Base-by-base conservation (phyloP, 768 basidiomycete species). In the Rhodotorula taiwanensis region DNA sequence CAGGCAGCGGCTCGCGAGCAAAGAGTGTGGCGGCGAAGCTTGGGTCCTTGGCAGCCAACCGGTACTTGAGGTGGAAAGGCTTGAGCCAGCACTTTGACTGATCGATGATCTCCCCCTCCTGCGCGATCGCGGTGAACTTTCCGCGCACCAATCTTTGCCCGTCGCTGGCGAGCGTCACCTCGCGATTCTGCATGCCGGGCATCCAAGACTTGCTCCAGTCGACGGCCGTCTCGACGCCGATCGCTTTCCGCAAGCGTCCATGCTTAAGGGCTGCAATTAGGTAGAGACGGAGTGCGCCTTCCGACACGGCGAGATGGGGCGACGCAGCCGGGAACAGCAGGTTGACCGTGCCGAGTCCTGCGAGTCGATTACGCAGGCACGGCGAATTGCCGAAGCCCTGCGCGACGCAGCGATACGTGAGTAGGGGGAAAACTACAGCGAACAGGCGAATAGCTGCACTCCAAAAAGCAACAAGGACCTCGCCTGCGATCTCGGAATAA, bases 331-430 rank as follows among this genome's bases (percentile, higher is more conserved):
- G 50, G 18, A 63, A 33, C 44, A 67, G n/a, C 20, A 67, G 36
- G 0, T 5, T 2, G 5, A 55, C n/a, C 43, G n/a, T n/a, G 34
- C 55, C 58, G 14, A 1, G 23, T 5, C 53, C 41, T 8, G 39
- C 31, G 51, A 63, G 60, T 0, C 53, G 44, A 11, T 59, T 51
- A 2, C 18, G 33, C 5, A 67, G 45, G 2, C 61, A 62, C 1
- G 66, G 61, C 10, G 58, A 59, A n/a, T 67, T 61, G 30, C 58
- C 58, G 34, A 67, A 67, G 14, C 66, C 66, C 52, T 64, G 42
- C 33, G 31, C 2, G 3, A 25, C 11, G 34, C 28, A 34, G 44
- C 7, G 42, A 15, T 3, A 36, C 23, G 6, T 18, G n/a, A 51
- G 25, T 50, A 27, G 34, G 16, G 15, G 23, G n/a, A n/a, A n/a